Percentiles rank a stretch among this genome's conserved stretches.
Conservation (phyloP, 257 asterid species). For the Avicennia marina region DNA sequence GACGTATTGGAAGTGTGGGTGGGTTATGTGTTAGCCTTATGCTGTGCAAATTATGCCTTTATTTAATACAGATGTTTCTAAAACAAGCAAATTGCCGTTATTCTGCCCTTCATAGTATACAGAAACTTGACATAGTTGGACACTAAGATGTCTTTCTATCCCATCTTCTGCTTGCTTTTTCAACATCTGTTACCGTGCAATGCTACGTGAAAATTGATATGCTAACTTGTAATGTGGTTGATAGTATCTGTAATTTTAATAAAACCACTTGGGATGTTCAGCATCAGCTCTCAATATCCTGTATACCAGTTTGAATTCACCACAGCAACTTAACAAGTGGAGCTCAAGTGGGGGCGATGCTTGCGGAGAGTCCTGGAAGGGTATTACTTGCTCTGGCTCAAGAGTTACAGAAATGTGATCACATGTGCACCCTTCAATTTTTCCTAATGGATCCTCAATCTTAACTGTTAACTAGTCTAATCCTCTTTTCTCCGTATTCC, state of each 20-base stretch:
- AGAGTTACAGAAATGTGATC: constrained; percentile 42
- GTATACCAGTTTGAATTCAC: constrained; percentile 42
- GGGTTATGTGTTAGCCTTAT: too few species aligned
- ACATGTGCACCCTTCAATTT: neutral
- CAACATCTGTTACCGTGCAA: too few species aligned
- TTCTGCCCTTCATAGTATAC: too few species aligned
- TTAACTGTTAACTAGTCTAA: too few species aligned
- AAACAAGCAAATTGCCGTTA: too few species aligned
- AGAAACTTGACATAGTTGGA: too few species aligned
- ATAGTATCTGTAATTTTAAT: neutral
- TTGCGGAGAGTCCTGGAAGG: constrained; percentile 49
- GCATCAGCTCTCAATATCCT: constrained; percentile 43
- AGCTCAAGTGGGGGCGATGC: constrained; percentile 46
- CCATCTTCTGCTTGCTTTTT: too few species aligned
- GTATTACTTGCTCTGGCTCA: constrained; percentile 40
- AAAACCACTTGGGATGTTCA: too few species aligned
- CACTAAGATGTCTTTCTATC: too few species aligned
- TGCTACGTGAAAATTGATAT: neutral
- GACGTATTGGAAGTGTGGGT: too few species aligned
- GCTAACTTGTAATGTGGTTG: neutral
- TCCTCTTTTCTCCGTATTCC: neutral
- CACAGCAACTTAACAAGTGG: constrained; percentile 24
- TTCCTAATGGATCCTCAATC: neutral
- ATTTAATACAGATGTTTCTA: too few species aligned
- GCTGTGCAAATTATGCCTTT: too few species aligned